Evolutionary conservation across 306 rosid genomes (phyloP).

Genomic region (Carpinus viminea): DNA sequence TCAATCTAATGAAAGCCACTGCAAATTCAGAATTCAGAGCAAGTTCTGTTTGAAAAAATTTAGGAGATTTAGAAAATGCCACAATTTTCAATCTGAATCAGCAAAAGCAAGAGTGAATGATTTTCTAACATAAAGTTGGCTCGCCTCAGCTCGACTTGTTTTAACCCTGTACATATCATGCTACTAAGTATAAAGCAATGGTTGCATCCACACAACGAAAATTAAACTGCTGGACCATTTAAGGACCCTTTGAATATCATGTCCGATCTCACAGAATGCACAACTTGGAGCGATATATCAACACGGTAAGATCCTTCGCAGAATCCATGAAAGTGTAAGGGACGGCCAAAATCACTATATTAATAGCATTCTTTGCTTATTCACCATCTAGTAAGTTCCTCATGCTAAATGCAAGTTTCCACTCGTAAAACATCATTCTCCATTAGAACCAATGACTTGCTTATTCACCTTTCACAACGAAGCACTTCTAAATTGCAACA

Average conservation of each 20-base stretch:
- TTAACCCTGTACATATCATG: not conserved
- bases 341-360: not conserved
- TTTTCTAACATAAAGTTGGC: not conserved
- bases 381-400: not conserved
- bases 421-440: not conserved
- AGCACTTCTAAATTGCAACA: not conserved
- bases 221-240: not conserved
- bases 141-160: not conserved
- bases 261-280: not conserved
- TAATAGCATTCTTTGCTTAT: not conserved
- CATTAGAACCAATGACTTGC: not conserved
- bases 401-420: not conserved
- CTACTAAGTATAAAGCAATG: not conserved
- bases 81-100: not conserved
- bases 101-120: not conserved
- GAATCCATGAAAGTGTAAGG: not conserved
- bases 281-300: not conserved
- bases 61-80: not conserved
- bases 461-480: not conserved
- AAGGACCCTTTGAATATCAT: not conserved
- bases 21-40: not conserved
- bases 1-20: not conserved
- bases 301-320: not conserved
- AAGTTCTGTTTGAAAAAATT: not conserved
- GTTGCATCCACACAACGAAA: not conserved